Evolutionary conservation across 352 stramenopile genomes (phyloP).

Genomic region (Blastocystis sp.): DNA sequence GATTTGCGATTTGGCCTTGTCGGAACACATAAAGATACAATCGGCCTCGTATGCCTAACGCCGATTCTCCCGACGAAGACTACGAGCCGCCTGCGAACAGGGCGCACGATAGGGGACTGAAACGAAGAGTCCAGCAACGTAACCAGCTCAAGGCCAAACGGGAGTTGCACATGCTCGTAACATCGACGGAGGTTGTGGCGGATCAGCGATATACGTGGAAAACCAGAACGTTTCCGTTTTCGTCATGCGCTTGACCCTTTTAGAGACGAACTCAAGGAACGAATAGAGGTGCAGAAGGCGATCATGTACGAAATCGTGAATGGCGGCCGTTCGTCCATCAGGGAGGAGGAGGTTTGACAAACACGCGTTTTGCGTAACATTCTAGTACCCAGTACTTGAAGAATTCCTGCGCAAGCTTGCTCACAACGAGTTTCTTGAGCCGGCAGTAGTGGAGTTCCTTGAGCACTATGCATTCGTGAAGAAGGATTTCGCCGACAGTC

Average conservation of each 20-base stretch:
- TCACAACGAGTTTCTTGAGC: background rate
- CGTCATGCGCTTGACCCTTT: background rate
- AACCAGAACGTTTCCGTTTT: background rate
- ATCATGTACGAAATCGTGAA: slow-evolving; percentile 45
- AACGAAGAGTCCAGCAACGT: background rate
- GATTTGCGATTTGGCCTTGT: too few relatives aligned
- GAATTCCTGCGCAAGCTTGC: background rate
- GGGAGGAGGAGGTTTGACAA: background rate
- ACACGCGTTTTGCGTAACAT: background rate
- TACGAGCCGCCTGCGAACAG: background rate
- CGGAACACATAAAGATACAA: too few relatives aligned
- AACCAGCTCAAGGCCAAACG: background rate
- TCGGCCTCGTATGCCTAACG: too few relatives aligned
- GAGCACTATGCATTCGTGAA: background rate
- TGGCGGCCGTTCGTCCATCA: background rate
- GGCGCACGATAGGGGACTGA: background rate
- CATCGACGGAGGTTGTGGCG: background rate
- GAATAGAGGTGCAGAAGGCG: slow-evolving; percentile 35
- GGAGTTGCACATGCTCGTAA: background rate
- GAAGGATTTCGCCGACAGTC: background rate
- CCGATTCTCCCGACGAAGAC: background rate
- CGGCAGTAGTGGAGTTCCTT: background rate
- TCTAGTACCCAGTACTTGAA: background rate
- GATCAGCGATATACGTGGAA: slow-evolving; percentile 56
- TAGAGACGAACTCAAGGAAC: slow-evolving; percentile 60